Evolutionary conservation across 2,329 filamentous ascomycete genomes (phyloP), one percentile per base, ranked within the genome.

Genomic region (Pestalotiopsis sp.): DNA sequence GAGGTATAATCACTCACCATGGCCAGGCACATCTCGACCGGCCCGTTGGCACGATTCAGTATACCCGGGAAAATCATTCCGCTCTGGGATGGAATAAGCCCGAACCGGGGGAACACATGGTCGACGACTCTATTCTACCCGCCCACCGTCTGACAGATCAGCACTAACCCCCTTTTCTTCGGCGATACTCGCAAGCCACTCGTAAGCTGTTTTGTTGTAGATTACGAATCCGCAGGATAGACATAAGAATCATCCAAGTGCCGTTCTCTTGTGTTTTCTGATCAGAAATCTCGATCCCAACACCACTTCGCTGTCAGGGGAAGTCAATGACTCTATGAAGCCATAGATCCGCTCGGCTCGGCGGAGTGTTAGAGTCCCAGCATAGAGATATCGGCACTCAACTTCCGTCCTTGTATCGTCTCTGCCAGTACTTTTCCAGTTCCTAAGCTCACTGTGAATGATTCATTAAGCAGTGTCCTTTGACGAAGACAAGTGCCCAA

Each of bases 361-460:
- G 20, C 7, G 45, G 45, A 7, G 45, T 20, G 45, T 23, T 64
- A 38, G 27, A 75, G 80, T 79, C 60, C 83, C 72, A 93, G 75
- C 1, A 80, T 78, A 65, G 83, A 83, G 17, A 94, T 80, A 80
- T 92, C 87, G 1, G 86, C 90, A 70, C 87, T 91, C 65, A 86
- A 79, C 70, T 80, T 77, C 70, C 83, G 80, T 2, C 89, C 90
- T 73, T 88, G 84, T 57, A 93, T 84, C 85, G 94, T 84, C 80
- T 94, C 92, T 12, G 90, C 86, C 81, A 94, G 81, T 5, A 93
- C 88, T 72, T 87, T 86, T 0, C 92, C 93, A 0, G 91, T 94
- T 1, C 92, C 92, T 38, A 93, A 79, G 17, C 84, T 83, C 74
- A 89, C 45, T 52, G 45, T 52, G 45, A 23, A n/a, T 20, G 7